Evolutionary conservation across 495 filamentous ascomycete genomes (phyloP), one percentile per base, ranked within the genome.

Genomic region (Tuber indicum): DNA sequence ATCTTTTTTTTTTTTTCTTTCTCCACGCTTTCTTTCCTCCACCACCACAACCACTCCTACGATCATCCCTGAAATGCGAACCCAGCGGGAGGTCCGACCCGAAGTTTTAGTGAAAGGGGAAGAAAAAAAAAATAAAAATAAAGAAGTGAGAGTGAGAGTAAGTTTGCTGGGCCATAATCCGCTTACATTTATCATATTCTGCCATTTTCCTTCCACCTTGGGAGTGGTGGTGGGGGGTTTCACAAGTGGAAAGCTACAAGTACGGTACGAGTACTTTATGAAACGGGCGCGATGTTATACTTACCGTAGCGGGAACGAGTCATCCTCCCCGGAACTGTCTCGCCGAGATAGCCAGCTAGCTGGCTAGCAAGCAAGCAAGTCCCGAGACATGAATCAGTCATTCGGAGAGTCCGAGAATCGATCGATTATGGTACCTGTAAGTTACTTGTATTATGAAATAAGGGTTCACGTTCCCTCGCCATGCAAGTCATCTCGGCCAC

Each of bases 51-150:
- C 39, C 39, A 41, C 39, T 6, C 4, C 49, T 26, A 23, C 49
- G 49, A 26, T 62, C 9, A 62, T 62, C 52, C 52, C 32, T 62
- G 52, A 16, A 62, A 32, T 62, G 52, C 10, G 26, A 52, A 52
- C 52, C 52, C 52, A n/a, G 52, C 52, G n/a, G 52, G 21, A 62
- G 52, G 23, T 62, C 52, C 52, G 52, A 62, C 52, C 52, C 52
- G 52, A n/a, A 9, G 23, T 32, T 32, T 32, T 16, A n/a, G 52
- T 16, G n/a, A 10, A 14, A 26, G 9, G n/a, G 23, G 19, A 23
- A 2, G 47, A 19, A 23, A 0, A 10, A 43, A 43, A 6, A 43
- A 43, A 32, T 0, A 19, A 23, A 0, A 10, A 43, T 6, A 6
- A 43, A 43, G 7, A 43, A 43, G 42, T 43, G 42, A 7, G 6